Evolutionary conservation across 129 eudicot species (phyloP).

Genomic region (Sambucus nigra): DNA sequence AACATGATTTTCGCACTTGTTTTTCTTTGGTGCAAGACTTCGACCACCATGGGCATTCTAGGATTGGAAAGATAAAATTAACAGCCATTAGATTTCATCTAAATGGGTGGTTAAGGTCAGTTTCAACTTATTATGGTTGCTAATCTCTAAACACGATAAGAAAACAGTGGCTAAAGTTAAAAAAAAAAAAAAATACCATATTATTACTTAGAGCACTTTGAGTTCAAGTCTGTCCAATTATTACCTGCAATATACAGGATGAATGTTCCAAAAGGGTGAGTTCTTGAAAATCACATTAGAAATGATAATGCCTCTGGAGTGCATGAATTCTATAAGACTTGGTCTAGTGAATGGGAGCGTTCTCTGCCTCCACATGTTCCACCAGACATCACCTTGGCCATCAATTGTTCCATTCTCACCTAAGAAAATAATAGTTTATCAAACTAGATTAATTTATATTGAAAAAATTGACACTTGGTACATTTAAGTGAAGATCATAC

Average conservation of each 20-base stretch:
- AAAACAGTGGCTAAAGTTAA: too few relatives aligned
- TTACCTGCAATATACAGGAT: constrained; percentile 98
- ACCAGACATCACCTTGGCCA: constrained; percentile 97
- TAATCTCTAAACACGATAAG: too few relatives aligned
- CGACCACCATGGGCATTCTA: too few relatives aligned
- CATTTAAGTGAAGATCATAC: not conserved
- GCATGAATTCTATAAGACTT: constrained; percentile 75
- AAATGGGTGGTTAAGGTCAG: too few relatives aligned
- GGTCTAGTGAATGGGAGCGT: constrained; percentile 87
- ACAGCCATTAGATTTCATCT: too few relatives aligned
- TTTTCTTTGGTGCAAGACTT: too few relatives aligned
- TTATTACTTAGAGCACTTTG: not conserved
- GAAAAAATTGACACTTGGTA: not conserved
- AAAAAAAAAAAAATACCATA: not conserved
- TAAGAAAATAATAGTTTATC: constrained; percentile 7
- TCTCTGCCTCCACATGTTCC: constrained; percentile 96
- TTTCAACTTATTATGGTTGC: too few relatives aligned
- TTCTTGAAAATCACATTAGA: constrained; percentile 84
- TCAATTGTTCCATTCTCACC: constrained; percentile 97
- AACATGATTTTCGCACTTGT: too few relatives aligned
- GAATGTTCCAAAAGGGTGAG: constrained; percentile 98
- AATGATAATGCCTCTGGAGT: constrained; percentile 65
- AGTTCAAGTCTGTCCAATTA: not conserved
- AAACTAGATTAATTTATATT: not conserved
- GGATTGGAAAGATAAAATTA: too few relatives aligned